Percentiles rank a stretch among this genome's conserved stretches.
Evolutionary conservation across 2,329 filamentous ascomycete species (phyloP).

Genomic region (Calonectria montana): DNA sequence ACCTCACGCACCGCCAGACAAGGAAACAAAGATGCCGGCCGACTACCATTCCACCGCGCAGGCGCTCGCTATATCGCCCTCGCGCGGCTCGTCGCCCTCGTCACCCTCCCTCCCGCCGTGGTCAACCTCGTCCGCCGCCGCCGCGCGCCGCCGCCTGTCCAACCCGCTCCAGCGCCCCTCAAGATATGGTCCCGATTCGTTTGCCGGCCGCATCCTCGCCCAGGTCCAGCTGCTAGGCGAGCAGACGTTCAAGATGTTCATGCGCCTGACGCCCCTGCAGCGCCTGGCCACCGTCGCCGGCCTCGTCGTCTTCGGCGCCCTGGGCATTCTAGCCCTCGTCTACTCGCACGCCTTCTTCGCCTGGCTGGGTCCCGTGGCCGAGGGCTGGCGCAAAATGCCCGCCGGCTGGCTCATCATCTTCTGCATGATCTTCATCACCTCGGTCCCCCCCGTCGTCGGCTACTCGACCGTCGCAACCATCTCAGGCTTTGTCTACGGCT

Average conservation of each 20-base stretch:
- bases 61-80: constrained; percentile 58
- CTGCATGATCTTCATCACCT: constrained; percentile 78
- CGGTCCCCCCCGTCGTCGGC: constrained; percentile 88
- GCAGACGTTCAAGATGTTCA: constrained; percentile 61
- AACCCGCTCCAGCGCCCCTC: constrained; percentile 50
- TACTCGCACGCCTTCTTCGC: constrained; percentile 86
- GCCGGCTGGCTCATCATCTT: constrained; percentile 83
- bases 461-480: constrained; percentile 78
- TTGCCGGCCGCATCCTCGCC: constrained; percentile 46
- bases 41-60: constrained; percentile 63
- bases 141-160: constrained; percentile 53
- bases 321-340: constrained; percentile 76
- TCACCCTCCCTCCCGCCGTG: constrained; percentile 46
- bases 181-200: constrained; percentile 41
- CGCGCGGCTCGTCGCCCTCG: constrained; percentile 45
- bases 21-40: constrained; percentile 56
- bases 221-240: constrained; percentile 57
- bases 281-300: constrained; percentile 66
- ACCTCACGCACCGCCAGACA: background rate
- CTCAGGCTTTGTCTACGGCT: constrained; percentile 67
- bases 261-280: constrained; percentile 69
- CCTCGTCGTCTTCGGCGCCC: constrained; percentile 60
- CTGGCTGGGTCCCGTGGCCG: constrained; percentile 77
- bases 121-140: constrained; percentile 26
- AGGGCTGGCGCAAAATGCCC: constrained; percentile 79